These are phyloP conservation scores for Magnolia sinica DNA, from an alignment of 164 flowering plant species.

Conservation along the genomic window DNA sequence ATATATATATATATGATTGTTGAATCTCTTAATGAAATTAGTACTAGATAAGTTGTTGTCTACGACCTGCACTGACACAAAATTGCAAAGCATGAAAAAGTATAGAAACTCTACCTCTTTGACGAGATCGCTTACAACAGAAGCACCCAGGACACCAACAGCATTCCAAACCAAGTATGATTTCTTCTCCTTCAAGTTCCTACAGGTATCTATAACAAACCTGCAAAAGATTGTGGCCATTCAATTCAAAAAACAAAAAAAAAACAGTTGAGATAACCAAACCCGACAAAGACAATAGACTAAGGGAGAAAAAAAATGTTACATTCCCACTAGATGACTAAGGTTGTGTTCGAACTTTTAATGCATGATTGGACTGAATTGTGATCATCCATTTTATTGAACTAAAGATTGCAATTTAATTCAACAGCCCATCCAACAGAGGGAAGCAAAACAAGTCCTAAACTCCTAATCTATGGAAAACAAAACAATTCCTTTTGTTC, in stretches of 20 bases:
- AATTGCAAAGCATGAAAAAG: not conserved
- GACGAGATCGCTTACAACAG: constrained; percentile 73
- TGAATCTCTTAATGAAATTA: not conserved
- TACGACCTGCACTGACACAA: not conserved
- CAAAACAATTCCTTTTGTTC: no score
- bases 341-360: no score
- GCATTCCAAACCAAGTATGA: constrained; percentile 77
- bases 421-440: no score
- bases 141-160: constrained; percentile 77
- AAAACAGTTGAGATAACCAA: not conserved
- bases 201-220: constrained; percentile 75
- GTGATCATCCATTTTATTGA: no score
- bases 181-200: constrained; percentile 71
- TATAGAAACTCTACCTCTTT: constrained; percentile 57
- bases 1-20: no score
- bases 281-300: no score
- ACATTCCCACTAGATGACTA: not conserved
- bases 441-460: no score
- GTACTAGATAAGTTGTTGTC: not conserved
- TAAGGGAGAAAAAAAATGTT: not conserved
- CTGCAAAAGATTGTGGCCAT: constrained; percentile 27
- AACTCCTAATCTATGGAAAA: no score
- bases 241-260: not conserved
- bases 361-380: no score
- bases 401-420: no score